These are phyloP conservation scores for Trypanosoma theileri DNA, from an alignment of 208 protist species.

Conservation along the genomic window DNA sequence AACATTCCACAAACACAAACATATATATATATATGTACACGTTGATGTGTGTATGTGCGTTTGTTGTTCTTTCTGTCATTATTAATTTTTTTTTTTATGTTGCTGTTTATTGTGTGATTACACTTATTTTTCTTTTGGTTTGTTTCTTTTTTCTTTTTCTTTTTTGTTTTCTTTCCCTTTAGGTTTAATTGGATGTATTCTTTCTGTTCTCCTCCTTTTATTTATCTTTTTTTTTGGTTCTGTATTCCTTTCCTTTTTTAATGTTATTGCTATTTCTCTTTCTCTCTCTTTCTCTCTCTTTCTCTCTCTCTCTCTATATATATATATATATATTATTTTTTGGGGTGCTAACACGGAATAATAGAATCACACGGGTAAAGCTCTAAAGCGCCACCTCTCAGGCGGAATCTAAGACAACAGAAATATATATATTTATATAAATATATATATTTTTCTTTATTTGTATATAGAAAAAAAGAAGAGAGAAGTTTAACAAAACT, in stretches of 20 bases:
- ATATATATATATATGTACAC: no score
- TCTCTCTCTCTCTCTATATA: neutral
- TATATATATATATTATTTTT: conserved; percentile 5
- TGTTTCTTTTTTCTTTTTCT: neutral
- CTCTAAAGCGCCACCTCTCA: no score
- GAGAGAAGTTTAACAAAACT: no score
- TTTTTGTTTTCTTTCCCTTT: neutral
- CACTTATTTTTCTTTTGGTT: conserved; percentile 10
- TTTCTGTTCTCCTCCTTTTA: neutral
- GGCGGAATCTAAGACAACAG: no score
- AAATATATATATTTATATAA: neutral
- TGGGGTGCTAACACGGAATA: no score
- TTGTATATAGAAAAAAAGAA: neutral
- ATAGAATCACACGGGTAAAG: no score
- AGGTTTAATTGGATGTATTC: neutral
- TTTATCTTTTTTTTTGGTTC: neutral
- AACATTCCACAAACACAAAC: neutral
- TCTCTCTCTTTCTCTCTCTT: neutral
- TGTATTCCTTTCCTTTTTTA: neutral
- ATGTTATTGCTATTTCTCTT: neutral
- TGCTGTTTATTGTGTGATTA: conserved; percentile 15
- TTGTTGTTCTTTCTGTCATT: conserved; percentile 12
- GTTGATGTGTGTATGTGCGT: neutral
- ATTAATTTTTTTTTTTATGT: conserved; percentile 18
- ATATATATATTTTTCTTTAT: no score